Percentiles rank a stretch among this genome's conserved stretches.
phyloP scores from a whole-genome alignment of 2,329 filamentous ascomycete genomes.

The Epichloe typhina region DNA sequence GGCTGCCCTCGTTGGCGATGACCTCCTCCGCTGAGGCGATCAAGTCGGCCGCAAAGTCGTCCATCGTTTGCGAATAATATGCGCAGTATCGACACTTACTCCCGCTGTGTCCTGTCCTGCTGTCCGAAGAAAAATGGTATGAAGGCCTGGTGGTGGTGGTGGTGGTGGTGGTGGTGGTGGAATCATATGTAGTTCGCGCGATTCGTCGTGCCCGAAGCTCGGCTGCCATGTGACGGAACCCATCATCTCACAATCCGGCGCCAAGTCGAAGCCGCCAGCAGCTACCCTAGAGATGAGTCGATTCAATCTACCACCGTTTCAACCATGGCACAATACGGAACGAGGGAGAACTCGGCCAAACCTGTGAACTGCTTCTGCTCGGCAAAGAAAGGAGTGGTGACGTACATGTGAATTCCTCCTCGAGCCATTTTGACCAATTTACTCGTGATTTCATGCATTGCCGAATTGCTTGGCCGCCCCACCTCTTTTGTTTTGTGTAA shows the following conservation, averaged over 20 bases:
- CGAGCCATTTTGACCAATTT: too few species aligned
- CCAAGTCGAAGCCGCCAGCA: neutral
- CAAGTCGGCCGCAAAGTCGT: constrained; percentile 26
- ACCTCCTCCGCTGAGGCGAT: constrained; percentile 10
- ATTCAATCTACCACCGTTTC: neutral
- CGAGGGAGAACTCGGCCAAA: too few species aligned
- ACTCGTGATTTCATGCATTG: too few species aligned
- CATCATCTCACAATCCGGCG: neutral
- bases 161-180: neutral
- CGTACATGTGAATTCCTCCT: too few species aligned
- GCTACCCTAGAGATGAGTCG: neutral
- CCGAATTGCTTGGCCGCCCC: too few species aligned
- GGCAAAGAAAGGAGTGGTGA: too few species aligned
- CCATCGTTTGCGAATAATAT: constrained; percentile 16
- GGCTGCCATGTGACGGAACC: constrained; percentile 2
- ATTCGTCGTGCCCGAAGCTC: neutral
- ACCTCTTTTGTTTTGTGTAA: too few species aligned
- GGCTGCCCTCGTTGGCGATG: constrained; percentile 10
- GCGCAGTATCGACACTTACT: neutral
- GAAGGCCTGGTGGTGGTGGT: neutral
- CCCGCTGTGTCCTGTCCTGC: neutral
- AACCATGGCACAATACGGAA: too few species aligned
- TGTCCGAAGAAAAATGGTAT: neutral
- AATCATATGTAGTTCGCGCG: neutral
- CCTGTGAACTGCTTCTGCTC: too few species aligned